Evolutionary conservation across 2,329 filamentous ascomycete species (phyloP), one percentile per base, ranked within the genome.

Genomic region (Microdochium bolleyi): DNA sequence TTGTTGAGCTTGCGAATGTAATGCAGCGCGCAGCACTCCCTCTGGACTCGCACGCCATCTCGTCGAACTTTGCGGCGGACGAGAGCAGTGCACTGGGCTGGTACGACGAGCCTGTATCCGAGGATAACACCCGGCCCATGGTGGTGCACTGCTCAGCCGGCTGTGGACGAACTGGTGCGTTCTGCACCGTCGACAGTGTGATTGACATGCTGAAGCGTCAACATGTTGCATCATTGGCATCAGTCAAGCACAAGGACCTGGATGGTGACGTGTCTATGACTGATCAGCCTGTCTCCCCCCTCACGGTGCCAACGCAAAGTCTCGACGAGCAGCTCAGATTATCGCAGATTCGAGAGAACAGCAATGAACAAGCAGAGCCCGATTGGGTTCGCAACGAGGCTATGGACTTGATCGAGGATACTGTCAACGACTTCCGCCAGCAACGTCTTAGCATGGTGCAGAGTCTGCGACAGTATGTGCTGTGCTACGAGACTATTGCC

Each of bases 401-500:
- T 24, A 65, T 88, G 2, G 94, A 99, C 66, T 70, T 97, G 55
- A 84, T 99, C 49, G 85, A 89, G 56, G 85, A 84, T 65, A 94
- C 92, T 0, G 92, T 99, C 1, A 88, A 94, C 61, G 91, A 96
- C 61, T 96, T 99, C 68, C 79, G 94, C 53, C 76, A 80, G 49
- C 94, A 99, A 72, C 77, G 94, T 58, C 72, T 96, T 21, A 96
- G 91, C 69, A 99, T 97, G 92, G 92, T 99, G 46, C 94, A 97
- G 70, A 96, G 88, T 62, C 73, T 97, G 54, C 79, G 89, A 55
- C 94, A 99, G 67, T 97, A 88, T 71, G 92, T 96, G 50, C 82
- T 99, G 32, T 99, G 94, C 69, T 99, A 99, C 68, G 94, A 99
- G 73, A 95, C 89, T 41, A 79, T 97, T 7, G 73, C 95, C 52